A percentile compares a stretch with the other conserved stretches of the same genome.
Evolutionary conservation across 2,329 filamentous ascomycete species (phyloP).

Genomic region (Colletotrichum sp.): DNA sequence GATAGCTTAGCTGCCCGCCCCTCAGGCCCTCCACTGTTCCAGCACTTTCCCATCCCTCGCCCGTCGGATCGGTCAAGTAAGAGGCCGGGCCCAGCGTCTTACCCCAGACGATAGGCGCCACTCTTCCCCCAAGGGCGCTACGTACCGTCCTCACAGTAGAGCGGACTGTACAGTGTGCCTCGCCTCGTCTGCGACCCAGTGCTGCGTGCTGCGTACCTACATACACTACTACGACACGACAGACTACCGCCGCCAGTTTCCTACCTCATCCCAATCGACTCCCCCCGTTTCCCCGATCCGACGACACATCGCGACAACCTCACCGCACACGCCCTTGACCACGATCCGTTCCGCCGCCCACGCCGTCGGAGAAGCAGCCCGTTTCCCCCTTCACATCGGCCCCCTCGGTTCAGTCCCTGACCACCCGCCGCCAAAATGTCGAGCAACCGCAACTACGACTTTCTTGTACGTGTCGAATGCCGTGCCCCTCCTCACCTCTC

Average conservation of each 20-base stretch:
- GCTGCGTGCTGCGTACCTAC: slow-evolving; percentile 3
- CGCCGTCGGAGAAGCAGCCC: neutral
- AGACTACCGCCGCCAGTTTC: neutral
- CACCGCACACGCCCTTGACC: neutral
- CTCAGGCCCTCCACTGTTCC: neutral
- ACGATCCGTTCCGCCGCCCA: neutral
- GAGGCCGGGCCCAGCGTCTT: slow-evolving; percentile 7
- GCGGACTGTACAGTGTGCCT: slow-evolving; percentile 16
- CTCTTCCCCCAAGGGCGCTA: neutral
- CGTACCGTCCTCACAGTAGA: slow-evolving; percentile 8
- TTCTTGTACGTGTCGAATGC: slow-evolving; percentile 73
- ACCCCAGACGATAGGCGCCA: slow-evolving; percentile 16
- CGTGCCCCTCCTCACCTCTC: slow-evolving; percentile 23
- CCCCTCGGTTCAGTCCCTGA: slow-evolving; percentile 18
- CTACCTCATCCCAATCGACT: slow-evolving; percentile 5
- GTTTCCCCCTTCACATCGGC: neutral
- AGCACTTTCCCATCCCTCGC: neutral
- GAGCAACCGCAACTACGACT: slow-evolving; percentile 98
- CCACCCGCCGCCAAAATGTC: slow-evolving; percentile 70
- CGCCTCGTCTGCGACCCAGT: slow-evolving; percentile 8
- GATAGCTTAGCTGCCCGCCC: neutral
- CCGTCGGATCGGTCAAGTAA: slow-evolving; percentile 8
- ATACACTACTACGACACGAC: neutral
- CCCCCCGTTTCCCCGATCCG: slow-evolving; percentile 4
- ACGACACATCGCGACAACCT: slow-evolving; percentile 16